Base-by-base conservation (phyloP, 2,329 filamentous ascomycete species). In the Sordariomycetes sp. region DNA sequence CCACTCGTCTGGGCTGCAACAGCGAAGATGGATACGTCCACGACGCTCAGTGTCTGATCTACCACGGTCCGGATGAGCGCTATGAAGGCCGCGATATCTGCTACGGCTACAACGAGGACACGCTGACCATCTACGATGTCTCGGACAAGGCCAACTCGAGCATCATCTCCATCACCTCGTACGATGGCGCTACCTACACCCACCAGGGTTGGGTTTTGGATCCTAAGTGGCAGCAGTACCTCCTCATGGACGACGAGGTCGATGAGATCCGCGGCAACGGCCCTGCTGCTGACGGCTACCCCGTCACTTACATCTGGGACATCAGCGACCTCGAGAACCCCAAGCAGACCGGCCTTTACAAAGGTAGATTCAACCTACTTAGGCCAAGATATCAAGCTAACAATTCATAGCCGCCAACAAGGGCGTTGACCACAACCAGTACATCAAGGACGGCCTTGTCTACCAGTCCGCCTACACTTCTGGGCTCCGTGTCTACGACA, bases 171-270 rank as follows among this genome's bases (percentile, higher is more conserved):
- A 59, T 59, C 38, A 73, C 68, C 3, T 64, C 62, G 0, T 76
- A 75, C 48, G 60, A 66, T n/a, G 71, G 72, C 26, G 67, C 66
- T n/a, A 49, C 61, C 12, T 75, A 73, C 55, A 72, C 69, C 3
- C 72, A 76, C 48, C 72, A 75, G 45, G 72, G 71, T 34, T 67
- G 63, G 55, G 57, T 74, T 8, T 58, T 68, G 33, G 59, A 70
- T 44, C 46, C 53, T 9, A 48, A 58, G 32, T 63, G 53, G 52
- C 54, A 61, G 32, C 57, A 62, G 40, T 51, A 41, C 30, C 55
- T 70, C 8, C 53, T 70, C 33, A 44, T 66, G 19, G 66, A 71
- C 43, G 66, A 71, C 41, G 67, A 71, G 43, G 57, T 63, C 37
- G 67, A 72, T 42, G 68, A 72, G 47, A 44, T 52, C 10, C 52